phyloP scores from a whole-genome alignment of 2,329 filamentous ascomycete genomes.

The Chaetomium strumarium region DNA sequence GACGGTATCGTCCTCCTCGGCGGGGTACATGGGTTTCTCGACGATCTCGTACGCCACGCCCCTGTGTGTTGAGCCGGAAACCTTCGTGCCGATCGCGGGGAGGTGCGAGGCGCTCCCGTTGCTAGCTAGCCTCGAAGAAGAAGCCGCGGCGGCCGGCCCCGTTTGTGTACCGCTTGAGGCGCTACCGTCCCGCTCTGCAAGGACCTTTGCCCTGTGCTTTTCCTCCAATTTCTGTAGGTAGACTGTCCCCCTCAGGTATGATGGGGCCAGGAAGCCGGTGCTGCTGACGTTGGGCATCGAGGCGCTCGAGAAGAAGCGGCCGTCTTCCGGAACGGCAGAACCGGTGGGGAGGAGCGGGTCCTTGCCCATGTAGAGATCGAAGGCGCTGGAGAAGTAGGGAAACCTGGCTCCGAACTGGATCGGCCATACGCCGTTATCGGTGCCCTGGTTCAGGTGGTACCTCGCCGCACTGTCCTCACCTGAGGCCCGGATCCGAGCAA shows the following conservation, averaged over 20 bases:
- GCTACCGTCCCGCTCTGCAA: constrained; percentile 44
- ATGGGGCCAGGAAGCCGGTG: constrained; percentile 69
- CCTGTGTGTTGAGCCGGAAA: constrained; percentile 57
- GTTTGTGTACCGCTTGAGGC: constrained; percentile 15
- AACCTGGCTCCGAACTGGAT: constrained; percentile 30
- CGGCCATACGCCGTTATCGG: constrained; percentile 20
- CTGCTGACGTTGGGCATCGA: constrained; percentile 18
- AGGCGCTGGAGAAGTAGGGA: constrained; percentile 47
- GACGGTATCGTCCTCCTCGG: constrained; percentile 52
- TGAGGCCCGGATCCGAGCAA: constrained; percentile 9
- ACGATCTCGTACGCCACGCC: constrained; percentile 80
- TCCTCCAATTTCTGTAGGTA: constrained; percentile 74
- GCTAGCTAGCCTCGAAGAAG: constrained; percentile 5
- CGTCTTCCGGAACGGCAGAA: constrained; percentile 17
- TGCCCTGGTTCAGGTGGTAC: constrained; percentile 4
- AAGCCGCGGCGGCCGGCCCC: neutral
- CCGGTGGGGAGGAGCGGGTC: constrained; percentile 17
- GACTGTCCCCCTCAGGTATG: constrained; percentile 71
- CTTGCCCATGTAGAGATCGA: constrained; percentile 42
- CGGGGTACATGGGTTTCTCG: constrained; percentile 52
- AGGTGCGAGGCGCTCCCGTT: constrained; percentile 12
- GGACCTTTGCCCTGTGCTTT: constrained; percentile 56
- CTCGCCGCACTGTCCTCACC: constrained; percentile 20
- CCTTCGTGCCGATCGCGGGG: constrained; percentile 41
- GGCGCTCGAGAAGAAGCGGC: constrained; percentile 14